Percentiles rank a stretch among this genome's conserved stretches.
Evolutionary conservation across 2,329 filamentous ascomycete genomes (phyloP).

Genomic region (Cladophialophora carrionii): DNA sequence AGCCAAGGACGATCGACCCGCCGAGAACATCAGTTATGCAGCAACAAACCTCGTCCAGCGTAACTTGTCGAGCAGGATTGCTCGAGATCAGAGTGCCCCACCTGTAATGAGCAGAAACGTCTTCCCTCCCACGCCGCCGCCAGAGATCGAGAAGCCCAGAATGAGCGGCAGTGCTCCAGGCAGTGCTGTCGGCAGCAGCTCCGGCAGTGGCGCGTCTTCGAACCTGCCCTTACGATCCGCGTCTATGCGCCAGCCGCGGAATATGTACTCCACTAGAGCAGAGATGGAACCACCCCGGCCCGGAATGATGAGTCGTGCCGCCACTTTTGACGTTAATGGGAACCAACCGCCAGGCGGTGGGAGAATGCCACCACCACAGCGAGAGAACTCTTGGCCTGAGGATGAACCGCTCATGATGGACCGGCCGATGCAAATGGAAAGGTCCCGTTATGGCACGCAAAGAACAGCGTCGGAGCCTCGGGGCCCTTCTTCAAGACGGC

Average conservation of each 20-base stretch:
- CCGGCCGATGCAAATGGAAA: slow-evolving; percentile 38
- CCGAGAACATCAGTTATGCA: slow-evolving; percentile 85
- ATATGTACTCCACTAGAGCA: slow-evolving; percentile 35
- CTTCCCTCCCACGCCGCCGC: slow-evolving; percentile 97
- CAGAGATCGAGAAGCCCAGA: slow-evolving; percentile 72
- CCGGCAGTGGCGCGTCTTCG: slow-evolving; percentile 34
- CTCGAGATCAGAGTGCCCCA: slow-evolving; percentile 81
- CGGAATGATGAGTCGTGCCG: slow-evolving; percentile 31
- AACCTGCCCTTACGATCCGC: slow-evolving; percentile 52
- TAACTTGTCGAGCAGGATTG: slow-evolving; percentile 69
- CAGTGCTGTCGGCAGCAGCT: not conserved
- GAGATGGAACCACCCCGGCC: slow-evolving; percentile 28
- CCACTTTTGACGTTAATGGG: slow-evolving; percentile 32
- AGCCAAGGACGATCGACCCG: slow-evolving; percentile 71
- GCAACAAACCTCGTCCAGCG: slow-evolving; percentile 92
- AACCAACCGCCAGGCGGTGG: slow-evolving; percentile 45
- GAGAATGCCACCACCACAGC: slow-evolving; percentile 39
- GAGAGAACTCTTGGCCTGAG: slow-evolving; percentile 39
- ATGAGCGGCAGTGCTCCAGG: slow-evolving; percentile 8
- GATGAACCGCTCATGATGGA: slow-evolving; percentile 24
- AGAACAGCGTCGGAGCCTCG: slow-evolving; percentile 58
- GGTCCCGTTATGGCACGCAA: slow-evolving; percentile 49
- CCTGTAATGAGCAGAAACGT: slow-evolving; percentile 71
- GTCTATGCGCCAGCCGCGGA: slow-evolving; percentile 51
- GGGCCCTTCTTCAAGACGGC: slow-evolving; percentile 43